Conservation (phyloP, 371 early-diverging fungal species). For the Umbelopsis sp. region DNA sequence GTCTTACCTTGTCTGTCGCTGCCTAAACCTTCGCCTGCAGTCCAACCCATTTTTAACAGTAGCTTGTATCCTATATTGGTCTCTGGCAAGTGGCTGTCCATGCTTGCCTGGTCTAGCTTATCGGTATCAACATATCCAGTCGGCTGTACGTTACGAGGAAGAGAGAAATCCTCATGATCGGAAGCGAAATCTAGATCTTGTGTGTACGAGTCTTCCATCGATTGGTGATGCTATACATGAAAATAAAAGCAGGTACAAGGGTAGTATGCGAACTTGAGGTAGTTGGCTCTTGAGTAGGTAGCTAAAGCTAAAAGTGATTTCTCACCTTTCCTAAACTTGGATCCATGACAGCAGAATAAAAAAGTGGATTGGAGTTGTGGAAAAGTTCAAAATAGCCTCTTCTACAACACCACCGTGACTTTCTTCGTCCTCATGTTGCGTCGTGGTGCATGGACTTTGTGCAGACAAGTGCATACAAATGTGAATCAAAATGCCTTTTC, state of each 20-base stretch:
- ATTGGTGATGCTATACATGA: not conserved
- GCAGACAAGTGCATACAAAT: not conserved
- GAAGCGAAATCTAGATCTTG: not conserved
- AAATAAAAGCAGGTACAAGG: not conserved
- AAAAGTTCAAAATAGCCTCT: not conserved
- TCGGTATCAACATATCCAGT: constrained; percentile 27
- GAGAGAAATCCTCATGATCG: constrained; percentile 22
- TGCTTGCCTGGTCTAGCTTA: constrained; percentile 20
- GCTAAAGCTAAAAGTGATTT: not conserved
- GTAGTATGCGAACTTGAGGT: not conserved
- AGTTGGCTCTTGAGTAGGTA: not conserved
- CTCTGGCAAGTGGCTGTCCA: constrained; percentile 19
- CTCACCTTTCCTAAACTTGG: constrained; percentile 9
- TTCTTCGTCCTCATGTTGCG: not conserved
- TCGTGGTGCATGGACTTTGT: not conserved
- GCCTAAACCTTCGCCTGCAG: constrained; percentile 47
- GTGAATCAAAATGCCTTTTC: constrained; percentile 19
- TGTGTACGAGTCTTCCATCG: not conserved
- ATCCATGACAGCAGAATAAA: not conserved
- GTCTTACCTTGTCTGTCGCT: not conserved
- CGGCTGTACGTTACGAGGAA: constrained; percentile 24
- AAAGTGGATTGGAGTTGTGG: not conserved
- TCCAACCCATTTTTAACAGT: constrained; percentile 49
- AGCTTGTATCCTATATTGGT: constrained; percentile 38
- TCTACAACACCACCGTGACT: not conserved